Conservation (phyloP, 179 eudicot genomes). For the Amaranthus tricolor region DNA sequence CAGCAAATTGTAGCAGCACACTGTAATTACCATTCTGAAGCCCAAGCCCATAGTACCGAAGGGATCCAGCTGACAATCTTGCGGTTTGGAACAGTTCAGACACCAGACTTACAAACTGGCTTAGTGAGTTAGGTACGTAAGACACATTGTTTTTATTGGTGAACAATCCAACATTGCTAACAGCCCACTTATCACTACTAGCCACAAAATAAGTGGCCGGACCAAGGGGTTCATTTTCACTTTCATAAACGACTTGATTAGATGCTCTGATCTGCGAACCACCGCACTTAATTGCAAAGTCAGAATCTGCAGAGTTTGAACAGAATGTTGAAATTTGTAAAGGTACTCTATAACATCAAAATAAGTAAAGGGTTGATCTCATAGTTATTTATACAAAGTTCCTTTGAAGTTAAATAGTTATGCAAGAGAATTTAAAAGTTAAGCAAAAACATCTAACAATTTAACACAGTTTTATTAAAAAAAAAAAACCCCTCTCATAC, state of each 20-base stretch:
- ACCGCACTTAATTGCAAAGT: slow-evolving; percentile 78
- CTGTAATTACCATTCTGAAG: slow-evolving; percentile 80
- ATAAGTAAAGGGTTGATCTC: too few relatives aligned
- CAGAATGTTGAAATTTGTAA: background rate
- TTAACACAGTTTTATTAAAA: too few relatives aligned
- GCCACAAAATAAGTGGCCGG: slow-evolving; percentile 54
- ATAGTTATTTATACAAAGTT: too few relatives aligned
- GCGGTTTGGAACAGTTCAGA: slow-evolving; percentile 67
- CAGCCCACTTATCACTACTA: slow-evolving; percentile 60
- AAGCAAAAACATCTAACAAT: too few relatives aligned
- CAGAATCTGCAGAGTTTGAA: slow-evolving; percentile 48
- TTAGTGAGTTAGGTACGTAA: slow-evolving; percentile 28
- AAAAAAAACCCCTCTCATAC: too few relatives aligned
- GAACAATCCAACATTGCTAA: slow-evolving; percentile 65
- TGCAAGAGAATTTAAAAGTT: too few relatives aligned
- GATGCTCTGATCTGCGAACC: slow-evolving; percentile 56
- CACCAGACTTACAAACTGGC: slow-evolving; percentile 50
- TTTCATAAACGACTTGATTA: slow-evolving; percentile 40
- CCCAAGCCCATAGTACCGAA: slow-evolving; percentile 79
- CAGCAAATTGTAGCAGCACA: slow-evolving; percentile 62
- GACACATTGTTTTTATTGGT: slow-evolving; percentile 30
- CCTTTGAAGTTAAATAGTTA: too few relatives aligned
- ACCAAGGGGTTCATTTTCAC: slow-evolving; percentile 61
- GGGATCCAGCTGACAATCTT: slow-evolving; percentile 69
- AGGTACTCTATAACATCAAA: too few relatives aligned